Percentiles rank a stretch among this genome's conserved stretches.
phyloP scores from a whole-genome alignment of 805 yeast species.

The Nematodospora valgi region DNA sequence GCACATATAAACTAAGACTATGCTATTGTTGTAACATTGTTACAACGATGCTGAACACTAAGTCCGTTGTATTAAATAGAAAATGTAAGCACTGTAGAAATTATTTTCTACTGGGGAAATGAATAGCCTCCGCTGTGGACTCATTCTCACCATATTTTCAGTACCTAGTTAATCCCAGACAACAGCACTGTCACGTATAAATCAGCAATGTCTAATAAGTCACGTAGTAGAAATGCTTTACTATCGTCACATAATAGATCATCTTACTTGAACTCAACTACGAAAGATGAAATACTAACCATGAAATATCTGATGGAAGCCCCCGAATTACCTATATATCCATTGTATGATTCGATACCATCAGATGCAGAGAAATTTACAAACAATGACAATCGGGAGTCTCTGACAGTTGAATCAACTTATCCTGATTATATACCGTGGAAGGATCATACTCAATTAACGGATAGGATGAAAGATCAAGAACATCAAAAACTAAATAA shows the following conservation, averaged over 20 bases:
- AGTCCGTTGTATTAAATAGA: too few species aligned
- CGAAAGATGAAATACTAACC: slow-evolving; percentile 31
- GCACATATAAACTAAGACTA: too few species aligned
- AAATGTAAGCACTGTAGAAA: too few species aligned
- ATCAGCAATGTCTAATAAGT: slow-evolving; percentile 18
- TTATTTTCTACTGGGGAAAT: too few species aligned
- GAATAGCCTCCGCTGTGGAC: too few species aligned
- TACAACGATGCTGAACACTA: too few species aligned
- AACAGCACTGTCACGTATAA: too few species aligned
- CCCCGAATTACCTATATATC: slow-evolving; percentile 32
- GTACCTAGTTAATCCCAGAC: too few species aligned
- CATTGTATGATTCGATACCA: slow-evolving; percentile 31
- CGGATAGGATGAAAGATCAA: slow-evolving; percentile 22
- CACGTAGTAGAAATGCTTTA: slow-evolving; percentile 25
- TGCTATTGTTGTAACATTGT: too few species aligned
- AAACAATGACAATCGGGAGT: slow-evolving; percentile 1
- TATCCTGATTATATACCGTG: slow-evolving; percentile 77
- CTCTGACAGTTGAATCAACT: slow-evolving; percentile 11
- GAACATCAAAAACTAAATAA: slow-evolving; percentile 55
- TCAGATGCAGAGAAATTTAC: slow-evolving; percentile 7
- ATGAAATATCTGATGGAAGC: slow-evolving; percentile 34
- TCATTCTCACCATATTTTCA: too few species aligned
- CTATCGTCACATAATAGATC: slow-evolving; percentile 21
- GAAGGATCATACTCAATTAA: slow-evolving; percentile 47
- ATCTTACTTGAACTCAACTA: slow-evolving; percentile 14